Percentiles rank a stretch among this genome's conserved stretches.
These are phyloP conservation scores for Apiospora kogelbergensis DNA, from an alignment of 2,329 filamentous ascomycete genomes.

Conservation along the genomic window DNA sequence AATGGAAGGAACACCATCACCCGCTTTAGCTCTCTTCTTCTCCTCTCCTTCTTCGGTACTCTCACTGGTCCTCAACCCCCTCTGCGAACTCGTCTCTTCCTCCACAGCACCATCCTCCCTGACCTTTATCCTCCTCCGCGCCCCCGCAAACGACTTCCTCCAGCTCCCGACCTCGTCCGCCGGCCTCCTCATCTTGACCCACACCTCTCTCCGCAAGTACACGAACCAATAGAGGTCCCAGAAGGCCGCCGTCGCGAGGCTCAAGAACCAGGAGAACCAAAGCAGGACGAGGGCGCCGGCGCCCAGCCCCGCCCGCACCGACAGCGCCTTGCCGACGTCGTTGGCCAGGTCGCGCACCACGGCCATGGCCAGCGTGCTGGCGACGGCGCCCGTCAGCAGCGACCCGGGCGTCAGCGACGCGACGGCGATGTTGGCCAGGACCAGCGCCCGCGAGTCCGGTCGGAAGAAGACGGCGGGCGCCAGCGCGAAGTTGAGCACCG, in stretches of 20 bases:
- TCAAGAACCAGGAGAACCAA: not conserved
- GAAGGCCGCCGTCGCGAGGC: not conserved
- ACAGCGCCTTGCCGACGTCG: not conserved
- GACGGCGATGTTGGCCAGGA: not conserved
- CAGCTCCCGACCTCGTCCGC: constrained; percentile 1
- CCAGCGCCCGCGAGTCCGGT: not conserved
- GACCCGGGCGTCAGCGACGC: not conserved
- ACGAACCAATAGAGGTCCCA: constrained; percentile 9
- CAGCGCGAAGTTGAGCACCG: not conserved
- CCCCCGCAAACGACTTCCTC: not conserved
- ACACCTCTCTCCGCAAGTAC: not conserved
- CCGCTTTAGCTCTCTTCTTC: not conserved
- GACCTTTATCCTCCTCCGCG: not conserved
- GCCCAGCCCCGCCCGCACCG: not conserved
- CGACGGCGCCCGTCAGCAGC: not conserved
- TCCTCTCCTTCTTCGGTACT: not conserved
- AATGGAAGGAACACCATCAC: not conserved
- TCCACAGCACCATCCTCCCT: not conserved
- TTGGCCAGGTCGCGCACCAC: not conserved
- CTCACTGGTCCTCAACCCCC: not conserved
- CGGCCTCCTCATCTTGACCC: constrained; percentile 1
- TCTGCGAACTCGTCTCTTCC: not conserved
- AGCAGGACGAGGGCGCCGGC: not conserved
- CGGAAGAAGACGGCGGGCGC: not conserved
- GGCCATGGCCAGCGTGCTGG: not conserved